These are phyloP conservation scores for Xylaria nigripes DNA, from an alignment of 495 filamentous ascomycete genomes.

Conservation along the genomic window DNA sequence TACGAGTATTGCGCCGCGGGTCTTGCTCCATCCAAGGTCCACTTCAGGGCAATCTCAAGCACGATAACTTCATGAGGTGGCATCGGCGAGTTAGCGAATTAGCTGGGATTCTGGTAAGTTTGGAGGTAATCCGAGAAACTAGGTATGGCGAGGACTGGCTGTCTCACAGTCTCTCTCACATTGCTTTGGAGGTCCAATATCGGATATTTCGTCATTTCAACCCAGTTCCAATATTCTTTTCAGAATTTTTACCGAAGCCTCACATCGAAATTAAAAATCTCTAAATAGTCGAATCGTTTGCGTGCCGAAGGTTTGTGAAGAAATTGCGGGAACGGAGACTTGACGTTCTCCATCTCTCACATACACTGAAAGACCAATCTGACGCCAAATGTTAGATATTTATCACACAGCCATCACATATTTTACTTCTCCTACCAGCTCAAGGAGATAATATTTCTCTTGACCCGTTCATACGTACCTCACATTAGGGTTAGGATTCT, in stretches of 20 bases:
- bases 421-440: conserved; percentile 5
- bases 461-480: neutral
- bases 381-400: neutral
- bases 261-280: neutral
- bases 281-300: neutral
- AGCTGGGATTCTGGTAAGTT: neutral
- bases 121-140: no score
- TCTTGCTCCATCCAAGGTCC: conserved; percentile 3
- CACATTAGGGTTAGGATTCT: neutral
- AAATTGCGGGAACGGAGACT: neutral
- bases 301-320: neutral
- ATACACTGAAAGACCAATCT: neutral
- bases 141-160: neutral
- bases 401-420: neutral
- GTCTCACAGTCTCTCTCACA: neutral
- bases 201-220: conserved; percentile 2
- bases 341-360: neutral
- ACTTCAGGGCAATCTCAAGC: neutral
- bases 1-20: neutral
- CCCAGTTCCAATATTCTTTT: conserved; percentile 1
- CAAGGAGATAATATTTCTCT: neutral
- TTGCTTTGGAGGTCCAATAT: neutral
- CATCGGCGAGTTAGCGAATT: neutral
- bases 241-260: neutral
- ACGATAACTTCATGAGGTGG: neutral